A percentile compares a stretch with the other conserved stretches of the same genome.
These are phyloP conservation scores for Dictyostelium capitatum DNA, from an alignment of 78 protist species.

Conservation along the genomic window DNA sequence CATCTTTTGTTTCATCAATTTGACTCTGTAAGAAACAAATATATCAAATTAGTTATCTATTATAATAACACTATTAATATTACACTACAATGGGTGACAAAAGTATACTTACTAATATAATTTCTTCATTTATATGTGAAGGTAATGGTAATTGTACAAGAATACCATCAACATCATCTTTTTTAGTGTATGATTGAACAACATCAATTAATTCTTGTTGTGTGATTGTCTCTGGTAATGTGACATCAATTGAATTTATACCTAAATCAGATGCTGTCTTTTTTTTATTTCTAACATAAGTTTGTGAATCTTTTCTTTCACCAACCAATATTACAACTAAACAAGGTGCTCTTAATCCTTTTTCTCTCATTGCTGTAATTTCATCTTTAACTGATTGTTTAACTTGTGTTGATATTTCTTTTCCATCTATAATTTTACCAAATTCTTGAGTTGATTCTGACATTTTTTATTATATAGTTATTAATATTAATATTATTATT, in stretches of 20 bases:
- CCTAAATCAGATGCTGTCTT: slow-evolving; percentile 76
- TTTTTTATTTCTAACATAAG: slow-evolving; percentile 82
- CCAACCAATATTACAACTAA: slow-evolving; percentile 83
- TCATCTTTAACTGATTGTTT: slow-evolving; percentile 27
- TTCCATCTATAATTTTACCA: slow-evolving; percentile 77
- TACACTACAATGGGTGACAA: no score
- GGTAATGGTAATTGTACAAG: slow-evolving; percentile 98
- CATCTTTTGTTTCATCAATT: slow-evolving; percentile 92
- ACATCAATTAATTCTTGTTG: slow-evolving; percentile 65
- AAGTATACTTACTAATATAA: slow-evolving; percentile 35
- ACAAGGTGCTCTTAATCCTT: slow-evolving; percentile 69
- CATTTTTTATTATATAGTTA: not conserved
- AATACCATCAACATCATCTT: slow-evolving; percentile 84
- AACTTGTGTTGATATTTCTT: slow-evolving; percentile 39
- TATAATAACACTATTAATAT: not conserved
- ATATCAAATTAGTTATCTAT: not conserved
- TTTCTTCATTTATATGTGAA: slow-evolving; percentile 91
- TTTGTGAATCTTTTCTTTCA: slow-evolving; percentile 78
- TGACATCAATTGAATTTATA: slow-evolving; percentile 34
- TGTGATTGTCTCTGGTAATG: slow-evolving; percentile 58
- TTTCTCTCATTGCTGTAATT: not conserved
- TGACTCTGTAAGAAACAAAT: not conserved
- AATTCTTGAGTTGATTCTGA: not conserved
- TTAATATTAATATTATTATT: not conserved
- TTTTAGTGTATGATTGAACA: slow-evolving; percentile 48